Conservation (phyloP, 2,329 filamentous ascomycete species). For the Bertia moriformis region DNA sequence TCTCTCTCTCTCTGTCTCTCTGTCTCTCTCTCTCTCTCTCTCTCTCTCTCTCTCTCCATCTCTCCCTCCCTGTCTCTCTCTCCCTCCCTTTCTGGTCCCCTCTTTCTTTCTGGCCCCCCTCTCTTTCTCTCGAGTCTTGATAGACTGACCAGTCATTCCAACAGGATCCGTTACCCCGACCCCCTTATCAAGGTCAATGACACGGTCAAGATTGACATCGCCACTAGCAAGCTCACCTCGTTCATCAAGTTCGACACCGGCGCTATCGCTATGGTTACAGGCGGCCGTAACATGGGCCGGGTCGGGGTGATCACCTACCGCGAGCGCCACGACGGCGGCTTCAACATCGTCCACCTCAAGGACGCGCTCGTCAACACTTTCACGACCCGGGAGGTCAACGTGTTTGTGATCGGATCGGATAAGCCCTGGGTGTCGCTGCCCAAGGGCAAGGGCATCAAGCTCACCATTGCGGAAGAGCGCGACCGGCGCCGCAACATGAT, state of each 20-base stretch:
- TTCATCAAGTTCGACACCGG: slow-evolving; percentile 98
- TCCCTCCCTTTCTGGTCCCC: slow-evolving; percentile 16
- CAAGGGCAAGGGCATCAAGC: slow-evolving; percentile 99
- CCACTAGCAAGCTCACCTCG: slow-evolving; percentile 94
- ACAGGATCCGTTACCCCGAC: slow-evolving; percentile 98
- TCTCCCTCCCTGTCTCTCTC: slow-evolving; percentile 7
- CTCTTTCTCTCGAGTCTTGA: not conserved
- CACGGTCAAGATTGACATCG: slow-evolving; percentile 96
- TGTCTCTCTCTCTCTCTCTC: slow-evolving; percentile 27
- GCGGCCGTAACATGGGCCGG: slow-evolving; percentile 99
- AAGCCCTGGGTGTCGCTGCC: slow-evolving; percentile 99
- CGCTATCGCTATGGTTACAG: slow-evolving; percentile 94
- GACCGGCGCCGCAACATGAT: slow-evolving; percentile 93
- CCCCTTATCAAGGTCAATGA: slow-evolving; percentile 99
- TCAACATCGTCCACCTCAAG: slow-evolving; percentile 99
- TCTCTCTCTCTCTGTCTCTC: slow-evolving; percentile 29
- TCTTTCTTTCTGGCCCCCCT: slow-evolving; percentile 6
- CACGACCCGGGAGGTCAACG: slow-evolving; percentile 97
- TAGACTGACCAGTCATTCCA: no score
- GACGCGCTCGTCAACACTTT: slow-evolving; percentile 99
- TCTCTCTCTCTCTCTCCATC: slow-evolving; percentile 21
- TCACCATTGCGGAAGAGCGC: slow-evolving; percentile 96
- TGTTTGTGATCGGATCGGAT: slow-evolving; percentile 95
- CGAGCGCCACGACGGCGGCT: slow-evolving; percentile 99
- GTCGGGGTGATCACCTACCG: slow-evolving; percentile 99